Evolutionary conservation across 805 yeast genomes (phyloP).

Genomic region (Myxozyma melibiosi): DNA sequence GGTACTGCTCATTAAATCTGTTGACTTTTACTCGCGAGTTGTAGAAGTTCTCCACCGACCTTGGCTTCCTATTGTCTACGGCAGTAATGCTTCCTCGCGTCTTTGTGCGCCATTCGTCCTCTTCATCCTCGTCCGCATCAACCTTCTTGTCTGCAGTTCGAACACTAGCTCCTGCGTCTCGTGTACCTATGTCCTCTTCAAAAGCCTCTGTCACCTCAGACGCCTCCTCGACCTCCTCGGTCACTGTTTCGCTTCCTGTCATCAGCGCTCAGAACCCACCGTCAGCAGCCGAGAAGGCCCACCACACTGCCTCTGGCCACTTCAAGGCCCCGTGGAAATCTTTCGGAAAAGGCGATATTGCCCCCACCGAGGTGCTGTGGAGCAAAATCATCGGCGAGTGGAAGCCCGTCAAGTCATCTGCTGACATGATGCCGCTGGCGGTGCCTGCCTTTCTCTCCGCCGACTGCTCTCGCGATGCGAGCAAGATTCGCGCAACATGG

Average conservation of each 20-base stretch:
- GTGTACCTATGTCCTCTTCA: neutral
- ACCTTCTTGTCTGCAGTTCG: neutral
- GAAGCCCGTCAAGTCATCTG: constrained; percentile 5
- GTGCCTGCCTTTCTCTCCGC: constrained; percentile 9
- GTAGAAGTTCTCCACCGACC: no score
- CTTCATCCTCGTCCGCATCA: constrained; percentile 14
- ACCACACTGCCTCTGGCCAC: constrained; percentile 7
- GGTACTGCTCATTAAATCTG: no score
- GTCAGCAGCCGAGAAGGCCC: constrained; percentile 13
- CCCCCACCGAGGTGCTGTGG: constrained; percentile 5
- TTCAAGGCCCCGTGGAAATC: constrained; percentile 26
- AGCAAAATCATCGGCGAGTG: constrained; percentile 13
- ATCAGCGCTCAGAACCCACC: constrained; percentile 6
- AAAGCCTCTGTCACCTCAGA: neutral
- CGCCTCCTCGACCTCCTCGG: neutral
- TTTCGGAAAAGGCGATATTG: constrained; percentile 11
- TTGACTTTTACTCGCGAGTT: no score
- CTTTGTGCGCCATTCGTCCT: constrained; percentile 1
- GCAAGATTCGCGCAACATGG: constrained; percentile 26
- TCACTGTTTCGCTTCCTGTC: constrained; percentile 7
- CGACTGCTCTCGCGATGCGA: neutral
- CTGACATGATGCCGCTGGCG: constrained; percentile 21
- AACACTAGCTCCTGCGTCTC: neutral
- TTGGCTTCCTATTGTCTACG: no score
- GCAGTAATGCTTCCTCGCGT: constrained; percentile 3